A percentile compares a stretch with the other conserved stretches of the same genome.
Evolutionary conservation across 257 asterid species (phyloP).

Genomic region (Ballota nigra): DNA sequence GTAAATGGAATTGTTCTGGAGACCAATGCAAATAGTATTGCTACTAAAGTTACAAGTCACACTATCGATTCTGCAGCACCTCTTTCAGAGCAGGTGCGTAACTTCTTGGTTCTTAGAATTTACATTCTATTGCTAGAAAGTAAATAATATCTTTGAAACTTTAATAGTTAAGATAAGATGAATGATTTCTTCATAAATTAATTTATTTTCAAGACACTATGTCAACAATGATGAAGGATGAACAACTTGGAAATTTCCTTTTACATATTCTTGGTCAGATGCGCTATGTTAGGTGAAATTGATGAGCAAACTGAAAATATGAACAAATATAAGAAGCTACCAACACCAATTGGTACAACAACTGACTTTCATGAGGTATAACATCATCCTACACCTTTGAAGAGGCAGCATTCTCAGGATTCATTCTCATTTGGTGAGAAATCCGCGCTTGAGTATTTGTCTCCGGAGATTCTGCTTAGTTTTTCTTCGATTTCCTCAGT

Average conservation of each 20-base stretch:
- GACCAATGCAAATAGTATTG: conserved; percentile 43
- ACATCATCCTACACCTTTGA: conserved; percentile 27
- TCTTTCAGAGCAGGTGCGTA: conserved; percentile 49
- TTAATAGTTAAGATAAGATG: no score
- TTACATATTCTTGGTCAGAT: no score
- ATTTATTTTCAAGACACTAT: no score
- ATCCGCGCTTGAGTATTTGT: conserved; percentile 36
- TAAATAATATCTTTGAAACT: not conserved
- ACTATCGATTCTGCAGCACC: conserved; percentile 42
- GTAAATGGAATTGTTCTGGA: conserved; percentile 38
- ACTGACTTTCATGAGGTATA: no score
- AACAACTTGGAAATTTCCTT: no score
- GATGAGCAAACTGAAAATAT: no score
- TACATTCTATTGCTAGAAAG: not conserved
- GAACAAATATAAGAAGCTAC: no score
- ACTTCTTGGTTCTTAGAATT: not conserved
- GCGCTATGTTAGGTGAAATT: no score
- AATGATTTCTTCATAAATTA: no score
- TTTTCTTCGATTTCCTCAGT: no score
- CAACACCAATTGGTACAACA: no score
- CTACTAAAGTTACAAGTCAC: conserved; percentile 43
- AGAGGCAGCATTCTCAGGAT: conserved; percentile 40
- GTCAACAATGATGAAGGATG: no score
- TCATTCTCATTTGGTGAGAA: conserved; percentile 21
- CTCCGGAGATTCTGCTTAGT: conserved; percentile 40